Evolutionary conservation across 495 filamentous ascomycete genomes (phyloP).

Genomic region (Neurospora tetraspora): DNA sequence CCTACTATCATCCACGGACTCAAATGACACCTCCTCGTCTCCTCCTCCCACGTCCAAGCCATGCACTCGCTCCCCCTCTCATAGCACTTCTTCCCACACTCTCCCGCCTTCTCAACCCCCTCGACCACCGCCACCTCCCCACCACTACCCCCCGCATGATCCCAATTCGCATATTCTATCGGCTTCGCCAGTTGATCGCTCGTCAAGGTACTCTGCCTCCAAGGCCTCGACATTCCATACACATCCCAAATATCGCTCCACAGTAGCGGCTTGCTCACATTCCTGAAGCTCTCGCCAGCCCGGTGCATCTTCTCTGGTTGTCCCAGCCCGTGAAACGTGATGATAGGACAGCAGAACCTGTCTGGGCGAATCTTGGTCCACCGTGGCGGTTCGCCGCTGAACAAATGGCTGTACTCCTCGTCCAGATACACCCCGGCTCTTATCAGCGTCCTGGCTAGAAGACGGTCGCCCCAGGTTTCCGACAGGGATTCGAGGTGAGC

Average conservation of each 20-base stretch:
- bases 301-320: constrained; percentile 23
- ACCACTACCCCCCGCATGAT: constrained; percentile 27
- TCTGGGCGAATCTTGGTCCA: constrained; percentile 31
- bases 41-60: constrained; percentile 35
- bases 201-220: constrained; percentile 19
- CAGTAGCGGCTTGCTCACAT: constrained; percentile 22
- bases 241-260: constrained; percentile 33
- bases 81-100: background rate
- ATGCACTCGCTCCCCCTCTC: constrained; percentile 17
- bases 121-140: constrained; percentile 18
- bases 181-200: constrained; percentile 13
- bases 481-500: constrained; percentile 28
- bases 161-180: constrained; percentile 23
- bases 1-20: constrained; percentile 38
- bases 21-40: constrained; percentile 19
- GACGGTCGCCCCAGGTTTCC: constrained; percentile 33
- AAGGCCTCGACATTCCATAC: constrained; percentile 22
- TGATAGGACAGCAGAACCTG: constrained; percentile 29
- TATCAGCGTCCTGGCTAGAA: constrained; percentile 32
- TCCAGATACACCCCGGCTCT: constrained; percentile 32
- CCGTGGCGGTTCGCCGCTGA: constrained; percentile 35
- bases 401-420: constrained; percentile 33
- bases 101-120: constrained; percentile 17
- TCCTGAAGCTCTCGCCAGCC: constrained; percentile 25
- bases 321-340: constrained; percentile 32